Evolutionary conservation across 257 asterid genomes (phyloP), one percentile per base, ranked within the genome.

Genomic region (Nicotiana otophora): DNA sequence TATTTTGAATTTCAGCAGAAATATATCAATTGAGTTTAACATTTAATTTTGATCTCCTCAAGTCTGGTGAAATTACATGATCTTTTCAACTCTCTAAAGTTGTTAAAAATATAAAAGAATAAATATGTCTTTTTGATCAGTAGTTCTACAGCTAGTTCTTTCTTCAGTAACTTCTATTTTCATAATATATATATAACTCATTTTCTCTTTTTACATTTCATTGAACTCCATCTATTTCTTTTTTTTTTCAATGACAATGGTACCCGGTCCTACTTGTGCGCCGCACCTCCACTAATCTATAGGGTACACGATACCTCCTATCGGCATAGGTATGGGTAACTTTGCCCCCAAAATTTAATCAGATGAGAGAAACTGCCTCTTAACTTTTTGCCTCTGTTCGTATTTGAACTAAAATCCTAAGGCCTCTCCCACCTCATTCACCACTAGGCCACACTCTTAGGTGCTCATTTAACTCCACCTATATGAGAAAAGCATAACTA

Each of bases 171-270:
- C 77, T 5, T 70, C 60, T 20, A 42, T 26, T 20, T 20, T 48
- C 78, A 42, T 20, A 36, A 36, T 36, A 36, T 36, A 70, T 5
- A 42, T 28, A 28, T 10, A 11, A 54, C 78, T 70, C 58, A 20
- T 70, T 42, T 11, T 70, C 77, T 69, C n/a, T 57, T 70, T 42
- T 11, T 39, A n/a, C 77, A 69, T 70, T 42, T n/a, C 77, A 69
- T 36, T 39, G 77, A 36, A 70, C 58, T 70, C 78, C 7, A 2
- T 4, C 19, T 10, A 61, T 61, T 61, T 61, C 10, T 19, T 20
- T 60, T 36, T 34, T 34, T 60, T 60, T 14, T 10, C 2, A n/a
- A 70, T 70, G 42, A 70, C 10, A 28, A 10, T 68, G 39, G 58
- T n/a, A 20, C 20, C 7, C 0, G 20, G 31, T 10, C 58, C 58